Base-by-base conservation (phyloP, 2,329 filamentous ascomycete species). In the Ceratocystis cubensis region DNA sequence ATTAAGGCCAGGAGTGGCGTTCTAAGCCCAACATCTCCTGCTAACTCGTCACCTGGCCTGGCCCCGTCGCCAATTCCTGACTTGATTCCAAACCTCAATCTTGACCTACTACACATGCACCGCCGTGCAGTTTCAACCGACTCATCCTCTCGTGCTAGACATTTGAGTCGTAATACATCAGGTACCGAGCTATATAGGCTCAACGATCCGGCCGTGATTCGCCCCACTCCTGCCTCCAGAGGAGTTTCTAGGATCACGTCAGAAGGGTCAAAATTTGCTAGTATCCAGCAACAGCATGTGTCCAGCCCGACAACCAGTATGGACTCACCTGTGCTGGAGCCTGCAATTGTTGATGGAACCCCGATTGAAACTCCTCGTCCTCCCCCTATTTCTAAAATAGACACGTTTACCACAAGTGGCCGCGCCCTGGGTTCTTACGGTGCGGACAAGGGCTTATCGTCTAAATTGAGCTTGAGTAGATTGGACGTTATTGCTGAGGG, bases 41-140 rank as follows among this genome's bases (percentile, higher is more conserved):
- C 63, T 20, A 57, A 44, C 45, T 65, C 66, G 3, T 64, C 66
- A n/a, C 61, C 66, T 28, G 66, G 57, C 10, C 33, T 67, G 22
- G 66, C 66, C 13, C 66, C 66, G 10, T 65, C 63, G 15, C 66
- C 66, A 30, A 67, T 67, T 33, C 66, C 66, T 5, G 63, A 67
- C n/a, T 44, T 44, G 22, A 15, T 33, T 15, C 66, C 66, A n/a
- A 56, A 63, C 15, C 41, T 48, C 15, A 67, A 64, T 20, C 37
- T 64, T 15, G 53, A 64, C 7, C 22, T 61, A 5, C 37, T 67
- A 10, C 33, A 44, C n/a, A 46, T 63, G 45, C 63, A 63, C 41
- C 56, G 63, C 3, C 63, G 66, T 44, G 56, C 66, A 2, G 53
- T 37, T n/a, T 67, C 66, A 30, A 65, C 63, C 10, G 66, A 65